Evolutionary conservation across 2,329 filamentous ascomycete genomes (phyloP).

Genomic region (Hypoxylon sp.): DNA sequence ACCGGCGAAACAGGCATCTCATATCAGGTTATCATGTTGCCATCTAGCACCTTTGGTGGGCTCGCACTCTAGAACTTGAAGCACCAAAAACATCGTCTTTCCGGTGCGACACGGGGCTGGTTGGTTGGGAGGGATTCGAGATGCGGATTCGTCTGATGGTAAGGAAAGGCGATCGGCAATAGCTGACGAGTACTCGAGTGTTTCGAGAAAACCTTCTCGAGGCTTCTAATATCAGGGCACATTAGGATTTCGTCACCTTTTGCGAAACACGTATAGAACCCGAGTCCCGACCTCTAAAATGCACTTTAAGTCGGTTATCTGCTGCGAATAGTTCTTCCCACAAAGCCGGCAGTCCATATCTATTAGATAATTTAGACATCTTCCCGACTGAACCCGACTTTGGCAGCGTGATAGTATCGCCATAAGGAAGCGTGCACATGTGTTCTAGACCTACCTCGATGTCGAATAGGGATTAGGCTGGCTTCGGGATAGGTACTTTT

Average conservation of each 20-base stretch:
- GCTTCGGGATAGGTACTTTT: conserved; percentile 24
- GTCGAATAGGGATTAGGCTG: conserved; percentile 34
- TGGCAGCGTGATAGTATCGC: conserved; percentile 38
- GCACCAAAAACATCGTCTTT: conserved; percentile 7
- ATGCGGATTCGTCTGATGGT: conserved; percentile 19
- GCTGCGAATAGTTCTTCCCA: conserved; percentile 16
- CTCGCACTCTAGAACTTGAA: conserved; percentile 15
- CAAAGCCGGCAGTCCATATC: conserved; percentile 17
- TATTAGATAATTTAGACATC: conserved; percentile 38
- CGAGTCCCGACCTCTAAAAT: conserved; percentile 30
- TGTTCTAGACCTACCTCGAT: conserved; percentile 35
- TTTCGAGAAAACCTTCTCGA: conserved; percentile 33
- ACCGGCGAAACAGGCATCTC: conserved; percentile 25
- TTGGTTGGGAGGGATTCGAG: conserved; percentile 7
- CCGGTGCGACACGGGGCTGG: conserved; percentile 8
- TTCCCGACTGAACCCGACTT: conserved; percentile 27
- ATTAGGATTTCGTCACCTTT: conserved; percentile 30
- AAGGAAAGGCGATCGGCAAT: conserved; percentile 18
- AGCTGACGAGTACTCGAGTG: conserved; percentile 31
- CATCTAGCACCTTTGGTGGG: conserved; percentile 4
- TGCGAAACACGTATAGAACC: conserved; percentile 11
- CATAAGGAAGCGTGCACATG: conserved; percentile 23
- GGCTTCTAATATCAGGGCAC: conserved; percentile 15
- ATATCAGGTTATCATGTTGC: conserved; percentile 30
- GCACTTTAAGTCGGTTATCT: conserved; percentile 16